Percentiles rank a stretch among this genome's conserved stretches.
phyloP scores from a whole-genome alignment of 345 rosid genomes.

The Leavenworthia alabamica region DNA sequence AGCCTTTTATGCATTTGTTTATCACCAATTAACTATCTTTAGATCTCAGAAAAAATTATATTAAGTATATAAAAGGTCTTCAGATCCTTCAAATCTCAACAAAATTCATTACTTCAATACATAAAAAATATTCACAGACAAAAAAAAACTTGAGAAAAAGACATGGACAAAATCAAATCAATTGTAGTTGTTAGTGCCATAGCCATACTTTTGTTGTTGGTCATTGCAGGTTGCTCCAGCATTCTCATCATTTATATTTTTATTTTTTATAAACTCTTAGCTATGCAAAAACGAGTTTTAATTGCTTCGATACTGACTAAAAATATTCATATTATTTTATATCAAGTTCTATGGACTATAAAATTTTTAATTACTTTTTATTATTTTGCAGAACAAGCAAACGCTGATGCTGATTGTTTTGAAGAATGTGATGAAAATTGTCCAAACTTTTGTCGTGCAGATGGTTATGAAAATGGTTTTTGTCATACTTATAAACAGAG shows the following conservation, averaged over 20 bases:
- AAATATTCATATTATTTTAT: neutral
- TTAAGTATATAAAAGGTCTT: too few species aligned
- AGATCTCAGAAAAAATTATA: too few species aligned
- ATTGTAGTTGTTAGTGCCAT: neutral
- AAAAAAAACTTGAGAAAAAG: neutral
- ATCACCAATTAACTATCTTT: too few species aligned
- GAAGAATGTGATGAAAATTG: too few species aligned
- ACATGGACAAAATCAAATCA: neutral
- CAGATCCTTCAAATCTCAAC: neutral
- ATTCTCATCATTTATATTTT: neutral
- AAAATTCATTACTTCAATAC: neutral
- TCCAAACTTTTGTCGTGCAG: too few species aligned
- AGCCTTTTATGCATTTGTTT: neutral
- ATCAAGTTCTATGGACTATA: neutral
- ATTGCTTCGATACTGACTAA: neutral
- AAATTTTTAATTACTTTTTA: neutral
- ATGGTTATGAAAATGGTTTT: too few species aligned
- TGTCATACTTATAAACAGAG: too few species aligned
- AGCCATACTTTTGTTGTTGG: conserved; percentile 3
- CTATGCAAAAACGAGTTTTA: neutral
- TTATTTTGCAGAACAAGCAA: too few species aligned
- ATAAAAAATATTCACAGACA: neutral
- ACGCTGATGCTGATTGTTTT: too few species aligned
- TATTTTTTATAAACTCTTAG: neutral
- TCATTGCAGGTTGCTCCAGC: conserved; percentile 4